A percentile compares a stretch with the other conserved stretches of the same genome.
Evolutionary conservation across 2,329 filamentous ascomycete species (phyloP).

Genomic region (Sporothrix euskadiensis): DNA sequence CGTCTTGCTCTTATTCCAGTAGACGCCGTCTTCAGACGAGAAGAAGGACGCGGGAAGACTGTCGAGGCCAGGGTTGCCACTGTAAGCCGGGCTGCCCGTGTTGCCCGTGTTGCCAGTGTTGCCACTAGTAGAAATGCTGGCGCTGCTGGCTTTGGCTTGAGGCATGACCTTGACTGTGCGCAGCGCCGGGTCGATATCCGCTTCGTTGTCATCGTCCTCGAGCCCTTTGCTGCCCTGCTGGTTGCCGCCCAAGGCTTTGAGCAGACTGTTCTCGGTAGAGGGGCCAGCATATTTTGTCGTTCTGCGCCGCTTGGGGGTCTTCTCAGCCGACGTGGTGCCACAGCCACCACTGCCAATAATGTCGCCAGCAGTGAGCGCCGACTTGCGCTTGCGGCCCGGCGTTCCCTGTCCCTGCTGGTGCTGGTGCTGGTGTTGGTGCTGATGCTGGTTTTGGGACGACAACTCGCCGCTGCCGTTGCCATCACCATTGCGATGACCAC

Average conservation of each 20-base stretch:
- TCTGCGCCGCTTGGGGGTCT: constrained; percentile 9
- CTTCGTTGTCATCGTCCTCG: constrained; percentile 11
- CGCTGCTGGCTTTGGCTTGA: background rate
- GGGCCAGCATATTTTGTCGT: constrained; percentile 25
- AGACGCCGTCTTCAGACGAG: background rate
- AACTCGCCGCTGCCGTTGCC: no score
- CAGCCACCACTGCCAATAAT: background rate
- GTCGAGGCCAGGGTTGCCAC: constrained; percentile 30
- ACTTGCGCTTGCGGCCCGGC: constrained; percentile 17
- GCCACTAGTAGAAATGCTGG: background rate
- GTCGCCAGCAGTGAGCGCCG: background rate
- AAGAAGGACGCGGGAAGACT: constrained; percentile 31
- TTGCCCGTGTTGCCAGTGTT: background rate
- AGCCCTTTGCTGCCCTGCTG: background rate
- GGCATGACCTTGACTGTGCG: background rate
- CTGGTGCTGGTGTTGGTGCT: background rate
- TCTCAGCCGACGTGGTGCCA: background rate
- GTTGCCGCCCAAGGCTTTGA: background rate
- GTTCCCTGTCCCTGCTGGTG: background rate
- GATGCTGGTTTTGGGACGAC: background rate
- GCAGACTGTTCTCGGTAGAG: constrained; percentile 28
- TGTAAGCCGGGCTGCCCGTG: background rate
- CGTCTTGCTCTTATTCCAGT: background rate
- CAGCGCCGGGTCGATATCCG: constrained; percentile 27
- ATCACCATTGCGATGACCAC: no score